Conservation (phyloP, 768 basidiomycete genomes). For the Phaeotremella skinneri region DNA sequence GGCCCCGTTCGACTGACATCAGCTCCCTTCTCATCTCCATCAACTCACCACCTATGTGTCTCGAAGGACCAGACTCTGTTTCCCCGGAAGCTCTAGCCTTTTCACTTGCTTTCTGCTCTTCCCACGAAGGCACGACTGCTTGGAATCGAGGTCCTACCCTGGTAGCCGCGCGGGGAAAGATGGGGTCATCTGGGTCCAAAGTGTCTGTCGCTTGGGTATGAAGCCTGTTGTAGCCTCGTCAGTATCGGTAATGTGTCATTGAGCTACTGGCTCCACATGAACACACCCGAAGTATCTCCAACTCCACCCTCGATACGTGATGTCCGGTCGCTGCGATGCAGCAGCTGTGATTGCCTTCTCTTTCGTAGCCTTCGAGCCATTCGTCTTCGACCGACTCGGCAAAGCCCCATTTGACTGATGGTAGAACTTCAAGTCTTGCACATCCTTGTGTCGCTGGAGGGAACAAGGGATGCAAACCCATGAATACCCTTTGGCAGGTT, state of each 20-base stretch:
- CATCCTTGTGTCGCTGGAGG: slow-evolving; percentile 65
- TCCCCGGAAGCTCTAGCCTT: slow-evolving; percentile 20
- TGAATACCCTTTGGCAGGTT: slow-evolving; percentile 92
- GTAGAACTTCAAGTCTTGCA: slow-evolving; percentile 41
- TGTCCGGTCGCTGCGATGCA: slow-evolving; percentile 38
- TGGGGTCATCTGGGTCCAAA: slow-evolving; percentile 90
- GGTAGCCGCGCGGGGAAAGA: slow-evolving; percentile 89
- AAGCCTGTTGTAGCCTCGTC: slow-evolving; percentile 57
- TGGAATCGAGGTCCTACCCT: slow-evolving; percentile 88
- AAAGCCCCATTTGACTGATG: slow-evolving; percentile 30
- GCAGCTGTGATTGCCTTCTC: slow-evolving; percentile 78
- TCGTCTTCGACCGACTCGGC: slow-evolving; percentile 60
- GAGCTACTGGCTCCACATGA: neutral
- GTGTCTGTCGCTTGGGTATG: slow-evolving; percentile 91
- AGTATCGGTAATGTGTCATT: neutral
- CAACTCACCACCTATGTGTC: slow-evolving; percentile 31
- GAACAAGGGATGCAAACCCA: slow-evolving; percentile 97
- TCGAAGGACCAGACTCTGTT: slow-evolving; percentile 39
- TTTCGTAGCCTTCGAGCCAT: slow-evolving; percentile 55
- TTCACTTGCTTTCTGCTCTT: slow-evolving; percentile 43
- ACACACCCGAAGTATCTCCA: slow-evolving; percentile 96
- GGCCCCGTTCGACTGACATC: slow-evolving; percentile 33
- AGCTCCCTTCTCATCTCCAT: neutral
- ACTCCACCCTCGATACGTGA: slow-evolving; percentile 49
- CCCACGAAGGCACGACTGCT: slow-evolving; percentile 58